Conservation (phyloP, 2,329 filamentous ascomycete genomes). For the Diaporthe vaccinii region DNA sequence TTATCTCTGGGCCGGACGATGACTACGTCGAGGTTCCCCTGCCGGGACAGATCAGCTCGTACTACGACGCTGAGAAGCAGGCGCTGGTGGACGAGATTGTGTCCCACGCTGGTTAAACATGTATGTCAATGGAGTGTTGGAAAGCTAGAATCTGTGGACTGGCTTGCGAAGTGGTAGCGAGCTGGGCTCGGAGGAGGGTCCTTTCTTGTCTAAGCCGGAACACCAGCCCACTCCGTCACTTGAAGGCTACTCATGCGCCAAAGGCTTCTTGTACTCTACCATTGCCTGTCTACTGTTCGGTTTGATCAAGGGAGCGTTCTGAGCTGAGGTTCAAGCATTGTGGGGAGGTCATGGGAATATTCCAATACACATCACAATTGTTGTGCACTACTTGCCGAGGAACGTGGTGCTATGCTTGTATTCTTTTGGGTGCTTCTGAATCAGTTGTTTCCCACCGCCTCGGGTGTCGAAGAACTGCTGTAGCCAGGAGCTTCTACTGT, state of each 20-base stretch:
- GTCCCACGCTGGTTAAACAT: slow-evolving; percentile 82
- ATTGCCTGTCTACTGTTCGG: neutral
- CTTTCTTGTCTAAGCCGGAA: neutral
- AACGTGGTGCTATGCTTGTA: neutral
- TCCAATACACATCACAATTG: neutral
- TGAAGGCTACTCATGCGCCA: too few relatives aligned
- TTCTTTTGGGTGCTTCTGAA: neutral
- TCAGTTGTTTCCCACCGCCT: neutral
- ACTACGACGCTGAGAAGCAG: slow-evolving; percentile 77
- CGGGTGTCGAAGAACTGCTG: neutral
- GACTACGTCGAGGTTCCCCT: slow-evolving; percentile 91
- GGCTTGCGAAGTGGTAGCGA: neutral
- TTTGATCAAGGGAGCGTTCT: neutral
- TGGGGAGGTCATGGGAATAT: neutral
- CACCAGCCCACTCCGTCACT: neutral
- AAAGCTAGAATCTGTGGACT: neutral
- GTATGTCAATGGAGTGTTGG: neutral
- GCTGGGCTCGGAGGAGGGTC: neutral
- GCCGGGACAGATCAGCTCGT: slow-evolving; percentile 89
- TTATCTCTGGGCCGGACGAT: slow-evolving; percentile 77
- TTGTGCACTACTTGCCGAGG: neutral
- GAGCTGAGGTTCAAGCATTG: neutral
- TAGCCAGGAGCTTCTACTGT: neutral
- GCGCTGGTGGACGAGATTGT: slow-evolving; percentile 93
- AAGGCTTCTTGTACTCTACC: neutral